Evolutionary conservation across 768 basidiomycete species (phyloP), one percentile per base, ranked within the genome.

Genomic region (Psilocybe azurescens): DNA sequence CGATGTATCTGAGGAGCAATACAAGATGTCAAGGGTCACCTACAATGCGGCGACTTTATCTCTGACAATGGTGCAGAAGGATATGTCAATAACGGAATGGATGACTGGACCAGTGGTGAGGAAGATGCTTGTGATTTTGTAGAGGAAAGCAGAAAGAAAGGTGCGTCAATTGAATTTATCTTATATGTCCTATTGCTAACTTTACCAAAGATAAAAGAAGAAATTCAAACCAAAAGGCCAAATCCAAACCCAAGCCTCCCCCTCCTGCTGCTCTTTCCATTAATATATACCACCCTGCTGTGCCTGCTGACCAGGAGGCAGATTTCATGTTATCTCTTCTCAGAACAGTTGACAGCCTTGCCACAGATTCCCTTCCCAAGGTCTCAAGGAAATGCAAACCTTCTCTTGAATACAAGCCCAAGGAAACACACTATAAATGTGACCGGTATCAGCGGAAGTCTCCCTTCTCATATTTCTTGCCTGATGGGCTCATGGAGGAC

Each of bases 1-100:
- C 70, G 95, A 97, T 68, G 91, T 99, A 11, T 85, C 89, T 0
- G 96, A 97, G 58, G 93, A 93, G 9, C 89, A 95, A 67, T 99
- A 99, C 74, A 86, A 84, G 66, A 80, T 59, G 97, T 99, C 4
- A 85, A 84, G 58, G 88, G 89, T 1, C 83, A 97, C 16, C 81
- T 97, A 5, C 89, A 92, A 62, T 79, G 81, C 66, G 95, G 97
- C 65, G 97, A 99, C 73, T 99, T 99, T 64, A 93, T 99, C 18
- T 89, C 91, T 39, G 97, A 99, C 24, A 24, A 24, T 24, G 24
- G 24, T 24, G 24, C 24, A 24, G 24, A 24, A 24, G 24, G 24
- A 24, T 99, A 99, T 69, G 89, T 90, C 73, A 97, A 99, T 78
- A 94, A 97, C 71, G 97, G 97, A 5, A 89, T 95, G 88, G 97